Evolutionary conservation across 2,329 filamentous ascomycete species (phyloP), one percentile per base, ranked within the genome.

Genomic region (Neoscytalidium dimidiatum): DNA sequence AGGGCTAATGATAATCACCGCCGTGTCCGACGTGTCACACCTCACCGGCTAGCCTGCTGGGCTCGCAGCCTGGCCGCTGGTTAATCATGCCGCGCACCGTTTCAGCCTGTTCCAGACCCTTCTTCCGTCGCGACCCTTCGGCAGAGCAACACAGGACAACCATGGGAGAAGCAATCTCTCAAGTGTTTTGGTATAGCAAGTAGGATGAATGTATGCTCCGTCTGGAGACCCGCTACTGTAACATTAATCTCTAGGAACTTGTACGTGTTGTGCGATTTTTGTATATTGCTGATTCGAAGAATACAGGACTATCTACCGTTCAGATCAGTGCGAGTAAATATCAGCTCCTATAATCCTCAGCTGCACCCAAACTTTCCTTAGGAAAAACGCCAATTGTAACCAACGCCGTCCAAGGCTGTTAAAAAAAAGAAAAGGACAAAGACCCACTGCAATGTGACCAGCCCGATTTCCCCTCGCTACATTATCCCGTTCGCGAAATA

Each of bases 321-420:
- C 56, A 60, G 38, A 21, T 46, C 38, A 44, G 46, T 46, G 56
- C 41, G 41, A 60, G 56, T 28, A 60, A 41, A 60, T 60, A 13
- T 31, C 43, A 41, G 28, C 56, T 26, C 28, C 41, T n/a, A 19
- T 33, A 46, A n/a, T 26, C 33, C 13, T 19, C 35, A 43, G 28
- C 44, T 48, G n/a, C 38, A 19, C 11, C 28, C 41, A 9, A 41
- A 33, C 41, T 17, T n/a, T 23, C 56, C 21, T 9, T 3, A 33
- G 4, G 33, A 46, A 38, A 46, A 43, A 58, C 53, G 35, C 53
- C 56, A 4, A n/a, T 14, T 21, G 23, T 60, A 60, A 28, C 56
- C 56, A 60, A 60, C 56, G 56, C 56, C 56, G 4, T 4, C 23
- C 3, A 23, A 38, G 17, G n/a, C n/a, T n/a, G n/a, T n/a, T n/a